A percentile compares a stretch with the other conserved stretches of the same genome.
phyloP scores from a whole-genome alignment of 2,329 filamentous ascomycete genomes.

The Ophiognomonia clavigignenti-juglandacearum region DNA sequence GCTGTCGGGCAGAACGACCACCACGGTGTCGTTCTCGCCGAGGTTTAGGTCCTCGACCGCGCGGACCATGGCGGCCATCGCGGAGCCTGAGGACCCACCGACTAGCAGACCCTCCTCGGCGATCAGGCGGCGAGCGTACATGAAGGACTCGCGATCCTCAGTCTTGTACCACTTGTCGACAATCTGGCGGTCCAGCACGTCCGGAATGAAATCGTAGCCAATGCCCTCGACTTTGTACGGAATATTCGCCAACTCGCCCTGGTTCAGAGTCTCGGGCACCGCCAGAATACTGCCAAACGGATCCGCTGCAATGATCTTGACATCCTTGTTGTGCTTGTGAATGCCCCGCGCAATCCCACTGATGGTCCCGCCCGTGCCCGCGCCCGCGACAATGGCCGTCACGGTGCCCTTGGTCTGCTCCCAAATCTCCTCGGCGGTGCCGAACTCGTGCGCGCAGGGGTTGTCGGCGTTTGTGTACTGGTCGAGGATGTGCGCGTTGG shows the following conservation, averaged over 20 bases:
- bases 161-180: constrained; percentile 99
- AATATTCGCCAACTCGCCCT: constrained; percentile 67
- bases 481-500: constrained; percentile 94
- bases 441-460: constrained; percentile 86
- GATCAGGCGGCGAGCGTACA: constrained; percentile 84
- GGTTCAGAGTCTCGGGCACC: constrained; percentile 72
- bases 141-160: constrained; percentile 85
- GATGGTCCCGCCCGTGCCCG: constrained; percentile 93
- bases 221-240: constrained; percentile 98
- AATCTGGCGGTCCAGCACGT: constrained; percentile 74
- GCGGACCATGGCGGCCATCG: constrained; percentile 74
- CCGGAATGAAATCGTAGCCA: constrained; percentile 96
- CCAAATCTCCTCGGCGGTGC: constrained; percentile 97
- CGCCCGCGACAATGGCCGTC: constrained; percentile 80
- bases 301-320: constrained; percentile 91
- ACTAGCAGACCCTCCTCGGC: constrained; percentile 91
- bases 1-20: constrained; percentile 90
- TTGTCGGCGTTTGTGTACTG: constrained; percentile 93
- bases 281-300: constrained; percentile 90
- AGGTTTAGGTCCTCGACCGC: constrained; percentile 74
- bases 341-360: constrained; percentile 82
- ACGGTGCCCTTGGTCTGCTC: constrained; percentile 79
- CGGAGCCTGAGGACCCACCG: constrained; percentile 89
- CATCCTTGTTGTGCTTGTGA: constrained; percentile 75
- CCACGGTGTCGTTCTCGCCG: constrained; percentile 78